Evolutionary conservation across 148 eudicot genomes (phyloP).

Genomic region (Camellia granthamiana): DNA sequence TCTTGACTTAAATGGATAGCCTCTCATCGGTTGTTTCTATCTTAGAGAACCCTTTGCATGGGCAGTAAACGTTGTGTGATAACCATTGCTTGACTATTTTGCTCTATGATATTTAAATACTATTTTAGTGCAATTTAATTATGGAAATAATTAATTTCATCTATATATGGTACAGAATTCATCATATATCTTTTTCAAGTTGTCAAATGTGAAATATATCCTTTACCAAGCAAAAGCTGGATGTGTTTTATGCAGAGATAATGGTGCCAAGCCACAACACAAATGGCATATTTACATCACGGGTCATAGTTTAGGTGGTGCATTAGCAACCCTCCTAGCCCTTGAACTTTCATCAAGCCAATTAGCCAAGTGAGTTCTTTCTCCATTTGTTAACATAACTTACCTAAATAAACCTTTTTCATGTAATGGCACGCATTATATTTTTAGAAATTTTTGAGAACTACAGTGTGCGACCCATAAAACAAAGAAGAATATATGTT

Average conservation of each 20-base stretch:
- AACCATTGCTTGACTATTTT: conserved; percentile 2
- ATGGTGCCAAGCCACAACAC: conserved; percentile 36
- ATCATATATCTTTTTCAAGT: neutral
- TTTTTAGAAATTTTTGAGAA: neutral
- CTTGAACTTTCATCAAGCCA: conserved; percentile 93
- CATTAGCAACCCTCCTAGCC: conserved; percentile 92
- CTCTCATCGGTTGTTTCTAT: conserved; percentile 7
- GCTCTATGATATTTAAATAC: neutral
- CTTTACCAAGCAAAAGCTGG: neutral
- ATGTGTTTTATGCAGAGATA: conserved; percentile 46
- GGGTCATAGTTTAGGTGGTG: conserved; percentile 99
- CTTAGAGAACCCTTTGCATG: neutral
- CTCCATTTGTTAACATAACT: neutral
- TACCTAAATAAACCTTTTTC: neutral
- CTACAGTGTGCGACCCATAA: neutral
- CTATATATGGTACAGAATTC: neutral
- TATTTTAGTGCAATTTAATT: neutral
- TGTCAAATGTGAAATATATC: neutral
- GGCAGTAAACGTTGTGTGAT: neutral
- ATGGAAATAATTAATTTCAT: neutral
- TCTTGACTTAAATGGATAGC: neutral
- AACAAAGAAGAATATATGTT: neutral
- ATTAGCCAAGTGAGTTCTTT: conserved; percentile 71
- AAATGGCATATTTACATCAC: conserved; percentile 90
- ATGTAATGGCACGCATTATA: neutral